Evolutionary conservation across 805 yeast genomes (phyloP).

Genomic region (Metschnikowia shivogae): DNA sequence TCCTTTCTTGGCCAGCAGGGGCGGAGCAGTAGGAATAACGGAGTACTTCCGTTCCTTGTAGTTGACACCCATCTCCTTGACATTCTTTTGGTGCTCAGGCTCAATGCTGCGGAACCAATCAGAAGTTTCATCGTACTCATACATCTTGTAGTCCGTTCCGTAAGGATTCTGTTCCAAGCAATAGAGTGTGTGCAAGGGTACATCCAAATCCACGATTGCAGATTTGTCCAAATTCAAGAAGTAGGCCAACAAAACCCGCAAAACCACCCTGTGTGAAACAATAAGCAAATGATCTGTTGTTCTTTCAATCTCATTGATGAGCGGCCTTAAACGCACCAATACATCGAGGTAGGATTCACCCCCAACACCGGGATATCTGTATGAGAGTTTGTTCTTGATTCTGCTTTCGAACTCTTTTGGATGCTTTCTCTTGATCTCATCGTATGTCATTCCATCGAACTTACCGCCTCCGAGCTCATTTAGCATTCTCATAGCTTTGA

Average conservation of each 20-base stretch:
- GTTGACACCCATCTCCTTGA: slow-evolving; percentile 67
- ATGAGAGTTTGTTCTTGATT: slow-evolving; percentile 69
- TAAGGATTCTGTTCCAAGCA: slow-evolving; percentile 90
- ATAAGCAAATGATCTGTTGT: slow-evolving; percentile 82
- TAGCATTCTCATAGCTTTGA: slow-evolving; percentile 88
- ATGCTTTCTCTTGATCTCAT: slow-evolving; percentile 65
- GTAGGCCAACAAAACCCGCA: slow-evolving; percentile 82
- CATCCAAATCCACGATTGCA: slow-evolving; percentile 83
- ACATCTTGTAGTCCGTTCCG: slow-evolving; percentile 90
- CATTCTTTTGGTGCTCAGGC: slow-evolving; percentile 51
- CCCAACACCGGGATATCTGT: slow-evolving; percentile 95
- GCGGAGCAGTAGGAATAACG: slow-evolving; percentile 75
- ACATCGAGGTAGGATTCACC: slow-evolving; percentile 96
- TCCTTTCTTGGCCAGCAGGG: slow-evolving; percentile 20
- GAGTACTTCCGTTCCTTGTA: slow-evolving; percentile 66
- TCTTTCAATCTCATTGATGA: slow-evolving; percentile 89
- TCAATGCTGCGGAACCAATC: slow-evolving; percentile 77
- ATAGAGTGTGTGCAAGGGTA: slow-evolving; percentile 88
- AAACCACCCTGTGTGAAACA: slow-evolving; percentile 86
- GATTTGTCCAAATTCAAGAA: slow-evolving; percentile 79
- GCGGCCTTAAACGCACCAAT: slow-evolving; percentile 80
- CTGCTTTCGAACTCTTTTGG: slow-evolving; percentile 82
- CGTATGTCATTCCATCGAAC: slow-evolving; percentile 90
- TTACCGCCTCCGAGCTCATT: slow-evolving; percentile 93
- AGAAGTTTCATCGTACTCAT: slow-evolving; percentile 73